Conservation (phyloP, 2,329 filamentous ascomycete species). For the Pestalotiopsis sp. region DNA sequence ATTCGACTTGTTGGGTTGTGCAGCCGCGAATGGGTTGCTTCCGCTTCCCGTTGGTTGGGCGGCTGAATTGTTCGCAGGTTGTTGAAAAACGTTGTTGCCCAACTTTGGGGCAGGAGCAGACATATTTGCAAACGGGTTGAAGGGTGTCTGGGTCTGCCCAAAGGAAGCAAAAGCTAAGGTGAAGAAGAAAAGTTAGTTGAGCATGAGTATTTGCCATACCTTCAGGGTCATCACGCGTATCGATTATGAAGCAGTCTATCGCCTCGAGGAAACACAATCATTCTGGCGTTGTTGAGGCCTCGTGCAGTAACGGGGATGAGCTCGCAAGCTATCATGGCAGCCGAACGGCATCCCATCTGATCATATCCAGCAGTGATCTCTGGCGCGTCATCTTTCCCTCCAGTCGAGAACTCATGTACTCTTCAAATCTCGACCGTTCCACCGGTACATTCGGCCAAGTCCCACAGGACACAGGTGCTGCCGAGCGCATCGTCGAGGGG, state of each 20-base stretch:
- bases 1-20: neutral
- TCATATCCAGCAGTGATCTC: neutral
- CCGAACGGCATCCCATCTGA: neutral
- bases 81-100: conserved; percentile 6
- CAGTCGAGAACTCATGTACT: neutral
- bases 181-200: conserved; percentile 9
- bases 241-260: neutral
- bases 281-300: neutral
- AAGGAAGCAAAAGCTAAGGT: conserved; percentile 13
- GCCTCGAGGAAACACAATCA: neutral
- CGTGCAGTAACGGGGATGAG: neutral
- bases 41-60: neutral
- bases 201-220: conserved; percentile 6
- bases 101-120: neutral
- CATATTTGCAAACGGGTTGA: conserved; percentile 12
- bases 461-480: neutral
- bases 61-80: neutral
- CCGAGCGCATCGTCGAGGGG: neutral
- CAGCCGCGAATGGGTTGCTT: conserved; percentile 4
- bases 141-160: conserved; percentile 5
- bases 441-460: neutral
- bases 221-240: neutral
- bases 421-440: neutral
- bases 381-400: neutral
- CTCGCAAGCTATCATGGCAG: neutral